These are phyloP conservation scores for Vitis amurensis DNA, from an alignment of 164 flowering plant genomes.

Conservation along the genomic window DNA sequence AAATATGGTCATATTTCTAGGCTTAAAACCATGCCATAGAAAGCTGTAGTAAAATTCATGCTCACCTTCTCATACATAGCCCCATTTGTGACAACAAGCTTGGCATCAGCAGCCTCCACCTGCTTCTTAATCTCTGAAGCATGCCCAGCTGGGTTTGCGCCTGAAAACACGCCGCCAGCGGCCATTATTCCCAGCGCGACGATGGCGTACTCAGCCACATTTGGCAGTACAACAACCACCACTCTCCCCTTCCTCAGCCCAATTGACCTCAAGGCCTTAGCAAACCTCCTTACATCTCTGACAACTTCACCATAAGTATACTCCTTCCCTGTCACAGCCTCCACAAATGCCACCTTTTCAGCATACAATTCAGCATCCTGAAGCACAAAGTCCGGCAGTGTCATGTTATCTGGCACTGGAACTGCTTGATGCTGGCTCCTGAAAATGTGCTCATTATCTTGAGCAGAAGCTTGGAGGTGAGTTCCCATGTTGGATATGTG, in stretches of 20 bases:
- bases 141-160: constrained; percentile 77
- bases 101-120: constrained; percentile 71
- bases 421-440: constrained; percentile 61
- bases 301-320: constrained; percentile 64
- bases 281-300: constrained; percentile 60
- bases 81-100: constrained; percentile 64
- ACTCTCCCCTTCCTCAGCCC: constrained; percentile 78
- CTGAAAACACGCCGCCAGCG: constrained; percentile 91
- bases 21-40: too few species aligned
- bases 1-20: too few species aligned
- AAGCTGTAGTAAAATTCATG: too few species aligned
- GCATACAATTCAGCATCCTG: constrained; percentile 55
- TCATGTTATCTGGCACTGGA: constrained; percentile 64
- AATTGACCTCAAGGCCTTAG: constrained; percentile 74
- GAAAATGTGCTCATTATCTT: constrained; percentile 62
- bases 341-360: constrained; percentile 88
- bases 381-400: constrained; percentile 87
- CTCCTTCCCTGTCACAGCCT: constrained; percentile 59
- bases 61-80: constrained; percentile 68
- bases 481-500: constrained; percentile 19
- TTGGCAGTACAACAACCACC: constrained; percentile 84
- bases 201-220: constrained; percentile 76
- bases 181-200: constrained; percentile 91
- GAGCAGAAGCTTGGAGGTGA: neutral
- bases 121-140: constrained; percentile 80